Conservation (phyloP, 2,329 filamentous ascomycete species). For the Fusarium sacchari region DNA sequence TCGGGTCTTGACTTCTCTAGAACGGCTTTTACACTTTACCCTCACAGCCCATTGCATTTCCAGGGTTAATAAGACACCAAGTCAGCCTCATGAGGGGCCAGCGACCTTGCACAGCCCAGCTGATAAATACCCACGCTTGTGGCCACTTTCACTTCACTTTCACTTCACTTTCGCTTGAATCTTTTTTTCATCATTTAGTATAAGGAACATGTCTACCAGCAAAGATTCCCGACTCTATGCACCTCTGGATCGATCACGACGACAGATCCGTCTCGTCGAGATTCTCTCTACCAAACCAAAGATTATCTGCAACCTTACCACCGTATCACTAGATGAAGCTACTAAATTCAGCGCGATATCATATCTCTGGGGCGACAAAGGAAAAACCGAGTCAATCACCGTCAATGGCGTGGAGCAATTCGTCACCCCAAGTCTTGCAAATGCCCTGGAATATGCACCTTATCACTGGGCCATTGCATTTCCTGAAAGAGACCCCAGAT, state of each 20-base stretch:
- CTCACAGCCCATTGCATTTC: not conserved
- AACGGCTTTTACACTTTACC: not conserved
- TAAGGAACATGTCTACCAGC: fast-evolving
- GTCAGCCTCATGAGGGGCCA: not conserved
- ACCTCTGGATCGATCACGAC: not conserved
- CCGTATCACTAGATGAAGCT: not conserved
- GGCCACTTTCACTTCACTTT: too few relatives aligned
- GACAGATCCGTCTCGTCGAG: not conserved
- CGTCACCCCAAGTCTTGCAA: not conserved
- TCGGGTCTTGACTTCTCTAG: not conserved
- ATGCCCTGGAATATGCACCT: not conserved
- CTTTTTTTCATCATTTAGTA: fast-evolving
- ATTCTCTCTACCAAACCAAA: not conserved
- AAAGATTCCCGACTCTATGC: fast-evolving
- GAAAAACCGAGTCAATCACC: not conserved
- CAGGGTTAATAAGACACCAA: not conserved
- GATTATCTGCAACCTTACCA: not conserved
- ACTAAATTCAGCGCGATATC: not conserved
- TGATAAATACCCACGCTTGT: fast-evolving
- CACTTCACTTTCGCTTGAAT: fast-evolving
- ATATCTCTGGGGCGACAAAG: not conserved
- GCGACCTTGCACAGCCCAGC: not conserved
- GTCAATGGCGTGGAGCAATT: not conserved
- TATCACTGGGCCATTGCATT: not conserved
- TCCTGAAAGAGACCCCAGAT: not conserved